These are phyloP conservation scores for Saitozyma sp. DNA, from an alignment of 768 basidiomycete species.

Conservation along the genomic window DNA sequence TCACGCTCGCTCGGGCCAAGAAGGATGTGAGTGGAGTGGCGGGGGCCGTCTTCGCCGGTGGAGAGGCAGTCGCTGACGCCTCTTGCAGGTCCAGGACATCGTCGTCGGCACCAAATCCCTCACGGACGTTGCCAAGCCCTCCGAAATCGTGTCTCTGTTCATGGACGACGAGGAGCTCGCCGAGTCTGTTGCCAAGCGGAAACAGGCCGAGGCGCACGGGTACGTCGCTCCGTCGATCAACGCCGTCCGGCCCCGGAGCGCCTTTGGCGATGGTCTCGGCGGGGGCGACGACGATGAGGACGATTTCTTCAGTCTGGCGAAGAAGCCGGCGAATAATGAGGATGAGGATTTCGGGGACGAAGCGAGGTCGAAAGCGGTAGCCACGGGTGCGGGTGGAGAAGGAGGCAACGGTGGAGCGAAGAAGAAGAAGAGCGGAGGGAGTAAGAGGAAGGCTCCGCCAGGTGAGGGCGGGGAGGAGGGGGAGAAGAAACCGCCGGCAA, in stretches of 20 bases:
- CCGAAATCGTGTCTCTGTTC: slow-evolving; percentile 92
- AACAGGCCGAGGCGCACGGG: slow-evolving; percentile 48
- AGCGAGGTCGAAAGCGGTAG: slow-evolving; percentile 1
- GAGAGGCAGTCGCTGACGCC: slow-evolving; percentile 3
- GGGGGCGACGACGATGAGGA: slow-evolving; percentile 44
- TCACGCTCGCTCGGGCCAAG: slow-evolving; percentile 92
- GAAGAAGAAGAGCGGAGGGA: slow-evolving; percentile 19
- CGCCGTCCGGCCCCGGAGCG: slow-evolving; percentile 15
- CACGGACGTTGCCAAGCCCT: slow-evolving; percentile 87
- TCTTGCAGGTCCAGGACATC: slow-evolving; percentile 89
- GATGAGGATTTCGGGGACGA: slow-evolving; percentile 49
- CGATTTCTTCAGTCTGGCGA: slow-evolving; percentile 44
- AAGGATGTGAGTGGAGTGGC: slow-evolving; percentile 71
- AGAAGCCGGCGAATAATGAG: slow-evolving; percentile 32
- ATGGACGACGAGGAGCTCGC: slow-evolving; percentile 87
- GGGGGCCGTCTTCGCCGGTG: no score
- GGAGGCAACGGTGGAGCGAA: slow-evolving; percentile 6
- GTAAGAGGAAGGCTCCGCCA: slow-evolving; percentile 30
- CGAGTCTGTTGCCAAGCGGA: slow-evolving; percentile 50
- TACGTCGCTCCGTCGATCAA: slow-evolving; percentile 41
- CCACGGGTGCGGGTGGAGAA: slow-evolving; percentile 7
- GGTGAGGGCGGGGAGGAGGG: not conserved
- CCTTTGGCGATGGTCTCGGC: slow-evolving; percentile 33
- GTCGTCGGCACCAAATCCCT: slow-evolving; percentile 97
- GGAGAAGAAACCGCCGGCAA: slow-evolving; percentile 24